Evolutionary conservation across 495 filamentous ascomycete species (phyloP).

Genomic region (Lindgomyces ingoldianus): DNA sequence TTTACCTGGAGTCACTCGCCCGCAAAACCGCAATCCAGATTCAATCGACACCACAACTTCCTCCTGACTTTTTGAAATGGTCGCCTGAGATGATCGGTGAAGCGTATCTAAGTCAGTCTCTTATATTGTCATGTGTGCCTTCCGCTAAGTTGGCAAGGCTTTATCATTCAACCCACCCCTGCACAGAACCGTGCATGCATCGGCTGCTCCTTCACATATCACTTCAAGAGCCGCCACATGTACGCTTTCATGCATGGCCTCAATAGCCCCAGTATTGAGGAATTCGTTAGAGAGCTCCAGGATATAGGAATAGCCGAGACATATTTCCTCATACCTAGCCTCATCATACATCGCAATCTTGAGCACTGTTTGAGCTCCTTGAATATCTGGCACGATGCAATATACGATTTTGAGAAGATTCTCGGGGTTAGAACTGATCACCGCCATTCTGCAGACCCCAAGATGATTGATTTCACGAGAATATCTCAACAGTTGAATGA

Average conservation of each 20-base stretch:
- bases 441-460: neutral
- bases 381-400: neutral
- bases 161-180: neutral
- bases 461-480: neutral
- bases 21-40: neutral
- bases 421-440: neutral
- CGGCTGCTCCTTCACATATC: conserved; percentile 16
- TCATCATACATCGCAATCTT: conserved; percentile 2
- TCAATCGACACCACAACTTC: neutral
- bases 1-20: neutral
- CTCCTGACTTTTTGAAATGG: neutral
- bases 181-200: neutral
- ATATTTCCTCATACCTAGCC: conserved; percentile 7
- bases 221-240: conserved; percentile 9
- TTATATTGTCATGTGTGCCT: neutral
- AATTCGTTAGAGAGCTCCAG: neutral
- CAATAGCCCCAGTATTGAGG: neutral
- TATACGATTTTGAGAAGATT: neutral
- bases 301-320: neutral
- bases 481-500: neutral
- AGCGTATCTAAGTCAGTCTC: neutral
- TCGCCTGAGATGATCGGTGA: neutral
- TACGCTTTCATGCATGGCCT: conserved; percentile 18
- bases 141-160: neutral
- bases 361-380: neutral